These are phyloP conservation scores for Tympanopsis confertula DNA, from an alignment of 2,329 filamentous ascomycete genomes.

Conservation along the genomic window DNA sequence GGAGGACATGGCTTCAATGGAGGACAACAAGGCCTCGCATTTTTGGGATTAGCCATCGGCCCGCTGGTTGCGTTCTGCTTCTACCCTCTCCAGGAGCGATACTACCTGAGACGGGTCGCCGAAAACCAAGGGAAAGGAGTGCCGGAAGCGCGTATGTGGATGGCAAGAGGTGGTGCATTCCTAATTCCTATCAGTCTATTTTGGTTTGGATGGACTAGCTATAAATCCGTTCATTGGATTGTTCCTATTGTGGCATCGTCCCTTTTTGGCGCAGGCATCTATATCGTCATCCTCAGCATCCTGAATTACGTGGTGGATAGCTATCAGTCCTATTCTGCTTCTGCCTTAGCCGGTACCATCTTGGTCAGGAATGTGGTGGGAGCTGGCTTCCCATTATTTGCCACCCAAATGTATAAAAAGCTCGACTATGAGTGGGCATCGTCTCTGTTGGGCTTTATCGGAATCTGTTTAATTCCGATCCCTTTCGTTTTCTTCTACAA, in stretches of 20 bases:
- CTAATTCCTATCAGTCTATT: conserved; percentile 16
- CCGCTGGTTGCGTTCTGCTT: conserved; percentile 28
- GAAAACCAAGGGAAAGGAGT: conserved; percentile 17
- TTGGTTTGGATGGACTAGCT: conserved; percentile 23
- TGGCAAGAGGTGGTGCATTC: conserved; percentile 25
- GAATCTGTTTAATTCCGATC: conserved; percentile 50
- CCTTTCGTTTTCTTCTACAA: conserved; percentile 45
- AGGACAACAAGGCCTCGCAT: conserved; percentile 24
- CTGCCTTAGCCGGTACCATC: conserved; percentile 25
- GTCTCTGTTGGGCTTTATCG: conserved; percentile 47
- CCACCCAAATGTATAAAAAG: conserved; percentile 58
- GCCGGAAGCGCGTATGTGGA: conserved; percentile 27
- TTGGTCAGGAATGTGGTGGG: conserved; percentile 24
- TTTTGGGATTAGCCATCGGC: conserved; percentile 21
- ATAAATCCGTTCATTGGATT: conserved; percentile 21
- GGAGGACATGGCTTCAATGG: conserved; percentile 26
- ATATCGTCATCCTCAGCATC: conserved; percentile 35
- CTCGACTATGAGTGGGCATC: conserved; percentile 64
- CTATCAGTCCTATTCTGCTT: conserved; percentile 28
- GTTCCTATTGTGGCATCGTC: conserved; percentile 34
- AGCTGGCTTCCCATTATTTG: conserved; percentile 67
- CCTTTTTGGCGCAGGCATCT: conserved; percentile 37
- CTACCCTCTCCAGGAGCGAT: conserved; percentile 29
- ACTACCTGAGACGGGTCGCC: conserved; percentile 21
- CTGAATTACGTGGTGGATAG: conserved; percentile 34